These are phyloP conservation scores for Aspergillus chevalieri DNA, from an alignment of 2,329 filamentous ascomycete genomes.

Conservation along the genomic window DNA sequence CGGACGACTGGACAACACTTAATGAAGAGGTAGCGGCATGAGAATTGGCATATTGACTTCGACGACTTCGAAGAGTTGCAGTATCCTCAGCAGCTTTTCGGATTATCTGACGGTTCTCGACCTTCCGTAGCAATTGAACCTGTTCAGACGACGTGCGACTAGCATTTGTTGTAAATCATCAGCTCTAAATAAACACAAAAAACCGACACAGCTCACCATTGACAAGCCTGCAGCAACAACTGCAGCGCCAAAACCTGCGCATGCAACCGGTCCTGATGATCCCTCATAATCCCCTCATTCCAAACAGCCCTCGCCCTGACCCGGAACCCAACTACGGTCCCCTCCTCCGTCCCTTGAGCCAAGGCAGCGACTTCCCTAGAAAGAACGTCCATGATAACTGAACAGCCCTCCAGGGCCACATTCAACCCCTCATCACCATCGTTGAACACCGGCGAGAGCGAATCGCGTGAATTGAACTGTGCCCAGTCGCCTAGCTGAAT, in stretches of 20 bases:
- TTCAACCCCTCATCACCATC: slow-evolving; percentile 25
- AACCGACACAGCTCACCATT: slow-evolving; percentile 24
- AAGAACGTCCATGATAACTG: slow-evolving; percentile 31
- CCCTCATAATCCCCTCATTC: slow-evolving; percentile 33
- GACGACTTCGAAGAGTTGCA: slow-evolving; percentile 24
- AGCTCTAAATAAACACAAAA: neutral
- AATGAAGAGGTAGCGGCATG: slow-evolving; percentile 20
- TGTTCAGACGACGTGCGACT: slow-evolving; percentile 30
- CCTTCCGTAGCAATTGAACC: slow-evolving; percentile 25
- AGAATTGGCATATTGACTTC: slow-evolving; percentile 20
- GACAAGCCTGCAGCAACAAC: slow-evolving; percentile 32
- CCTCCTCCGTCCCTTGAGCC: slow-evolving; percentile 15
- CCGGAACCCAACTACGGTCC: slow-evolving; percentile 18
- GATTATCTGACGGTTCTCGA: slow-evolving; percentile 29
- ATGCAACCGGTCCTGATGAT: slow-evolving; percentile 29
- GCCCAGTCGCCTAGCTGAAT: slow-evolving; percentile 33
- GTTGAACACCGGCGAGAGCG: slow-evolving; percentile 12
- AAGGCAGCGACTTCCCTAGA: slow-evolving; percentile 27
- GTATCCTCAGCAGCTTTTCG: slow-evolving; percentile 33
- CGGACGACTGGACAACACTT: slow-evolving; percentile 18
- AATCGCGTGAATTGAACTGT: slow-evolving; percentile 14
- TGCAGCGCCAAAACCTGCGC: slow-evolving; percentile 34
- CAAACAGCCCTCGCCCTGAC: slow-evolving; percentile 26
- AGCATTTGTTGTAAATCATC: neutral
- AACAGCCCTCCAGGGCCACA: slow-evolving; percentile 31